Percentiles rank a stretch among this genome's conserved stretches.
Conservation (phyloP, 2,329 filamentous ascomycete genomes). For the Colletotrichum tanaceti region DNA sequence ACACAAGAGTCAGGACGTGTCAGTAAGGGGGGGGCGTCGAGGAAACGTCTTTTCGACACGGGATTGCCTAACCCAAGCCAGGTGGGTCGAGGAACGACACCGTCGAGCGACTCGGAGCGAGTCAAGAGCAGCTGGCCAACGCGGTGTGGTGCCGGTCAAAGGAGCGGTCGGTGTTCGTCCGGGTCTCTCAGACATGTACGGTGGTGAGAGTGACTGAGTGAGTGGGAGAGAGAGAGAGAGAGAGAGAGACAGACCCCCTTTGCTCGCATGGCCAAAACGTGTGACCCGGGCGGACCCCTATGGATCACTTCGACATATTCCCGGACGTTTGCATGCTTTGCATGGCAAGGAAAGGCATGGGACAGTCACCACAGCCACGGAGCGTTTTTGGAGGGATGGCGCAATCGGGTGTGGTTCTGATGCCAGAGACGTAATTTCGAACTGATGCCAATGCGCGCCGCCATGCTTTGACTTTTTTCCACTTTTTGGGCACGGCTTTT, state of each 20-base stretch:
- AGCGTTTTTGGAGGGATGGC: slow-evolving; percentile 31
- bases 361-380: slow-evolving; percentile 19
- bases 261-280: slow-evolving; percentile 18
- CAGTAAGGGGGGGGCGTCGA: slow-evolving; percentile 26
- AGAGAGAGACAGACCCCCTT: slow-evolving; percentile 1
- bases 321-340: slow-evolving; percentile 37
- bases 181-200: slow-evolving; percentile 35
- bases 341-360: slow-evolving; percentile 8
- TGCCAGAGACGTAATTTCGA: slow-evolving; percentile 38
- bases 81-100: slow-evolving; percentile 38
- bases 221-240: too few species aligned
- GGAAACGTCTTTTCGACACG: slow-evolving; percentile 41
- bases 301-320: slow-evolving; percentile 33
- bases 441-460: slow-evolving; percentile 8
- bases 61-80: slow-evolving; percentile 42
- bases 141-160: slow-evolving; percentile 26
- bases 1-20: slow-evolving; percentile 23
- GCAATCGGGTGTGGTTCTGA: slow-evolving; percentile 38
- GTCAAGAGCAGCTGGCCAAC: slow-evolving; percentile 40
- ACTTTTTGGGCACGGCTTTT: neutral
- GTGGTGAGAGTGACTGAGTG: too few species aligned
- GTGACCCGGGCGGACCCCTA: slow-evolving; percentile 7
- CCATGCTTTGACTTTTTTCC: neutral
- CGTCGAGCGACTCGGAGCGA: slow-evolving; percentile 37
- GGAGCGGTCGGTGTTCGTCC: slow-evolving; percentile 40